Evolutionary conservation across 192 early-diverging fungal species (phyloP), one percentile per base, ranked within the genome.

Genomic region (Entomortierella beljakovae): DNA sequence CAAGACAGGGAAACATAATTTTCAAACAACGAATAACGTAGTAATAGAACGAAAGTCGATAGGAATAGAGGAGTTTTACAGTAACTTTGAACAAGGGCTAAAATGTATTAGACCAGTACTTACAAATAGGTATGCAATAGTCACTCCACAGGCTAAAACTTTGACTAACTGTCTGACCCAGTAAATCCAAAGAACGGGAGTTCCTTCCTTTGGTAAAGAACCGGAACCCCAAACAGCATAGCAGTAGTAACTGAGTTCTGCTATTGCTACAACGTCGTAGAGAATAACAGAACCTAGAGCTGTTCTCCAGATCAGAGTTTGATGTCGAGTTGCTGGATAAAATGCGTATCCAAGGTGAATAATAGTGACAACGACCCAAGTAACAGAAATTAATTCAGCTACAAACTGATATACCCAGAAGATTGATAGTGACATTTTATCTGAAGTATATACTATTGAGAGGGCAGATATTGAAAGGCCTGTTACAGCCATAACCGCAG

Each of bases 331-430:
- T n/a, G 64, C n/a, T 6, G 75, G 75, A 57, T 79, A 79, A 33
- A 79, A 79, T 40, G 75, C 67, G 29, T 79, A 79, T 5, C 75
- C 75, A 32, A 79, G 75, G 18, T 79, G 75, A 51, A 79, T 79
- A 23, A 79, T 79, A 25, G 75, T 79, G 7, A 62, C 56, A 56
- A 79, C 54, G 46, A 79, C 56, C 75, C 75, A 79, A 15, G 75
- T 79, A 18, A 79, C 53, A 0, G 75, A 52, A 7, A 79, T 46
- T 32, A 61, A 69, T 38, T 79, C 75, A 7, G 68, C 75, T 13
- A 79, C 38, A 40, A 70, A 70, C 26, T 79, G 75, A 51, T 79
- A 69, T 16, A 79, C 56, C 75, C 66, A 70, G 23, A 65, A 79
- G 40, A 57, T 42, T 7, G 66, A 54, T 18, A 59, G 55, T 6